Conservation (phyloP, 177 flowering plant genomes). For the Vitis hybrid region DNA sequence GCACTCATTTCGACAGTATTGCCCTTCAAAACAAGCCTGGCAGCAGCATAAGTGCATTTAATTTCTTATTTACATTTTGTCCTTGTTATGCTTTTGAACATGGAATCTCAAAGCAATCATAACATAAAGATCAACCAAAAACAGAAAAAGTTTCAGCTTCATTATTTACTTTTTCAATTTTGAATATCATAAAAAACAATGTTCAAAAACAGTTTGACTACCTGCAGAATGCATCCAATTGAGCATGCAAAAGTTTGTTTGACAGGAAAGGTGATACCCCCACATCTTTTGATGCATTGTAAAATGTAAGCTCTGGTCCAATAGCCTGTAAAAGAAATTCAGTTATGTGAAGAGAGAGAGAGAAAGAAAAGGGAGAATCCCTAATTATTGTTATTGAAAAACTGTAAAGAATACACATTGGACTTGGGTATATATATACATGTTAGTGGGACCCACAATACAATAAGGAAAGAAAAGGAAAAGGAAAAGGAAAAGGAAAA, state of each 20-base stretch:
- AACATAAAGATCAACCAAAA: background rate
- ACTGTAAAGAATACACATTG: too few species aligned
- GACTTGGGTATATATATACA: too few species aligned
- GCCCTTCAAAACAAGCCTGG: slow-evolving; percentile 79
- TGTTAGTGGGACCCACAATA: too few species aligned
- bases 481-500: too few species aligned
- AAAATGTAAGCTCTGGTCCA: slow-evolving; percentile 96
- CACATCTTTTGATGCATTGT: slow-evolving; percentile 68
- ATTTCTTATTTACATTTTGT: slow-evolving; percentile 4
- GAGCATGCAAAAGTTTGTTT: slow-evolving; percentile 85
- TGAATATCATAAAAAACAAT: background rate
- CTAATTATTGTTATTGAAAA: too few species aligned
- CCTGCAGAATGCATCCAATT: slow-evolving; percentile 89
- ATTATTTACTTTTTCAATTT: background rate
- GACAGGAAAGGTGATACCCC: slow-evolving; percentile 55
- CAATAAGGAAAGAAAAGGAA: too few species aligned
- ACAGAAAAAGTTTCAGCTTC: background rate
- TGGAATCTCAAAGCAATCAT: background rate
- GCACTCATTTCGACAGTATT: slow-evolving; percentile 70
- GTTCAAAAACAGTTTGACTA: slow-evolving; percentile 12
- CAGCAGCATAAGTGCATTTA: slow-evolving; percentile 22
- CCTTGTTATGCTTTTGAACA: background rate
- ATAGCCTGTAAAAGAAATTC: slow-evolving; percentile 60
- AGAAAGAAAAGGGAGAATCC: too few species aligned
- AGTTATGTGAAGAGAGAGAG: too few species aligned